Evolutionary conservation across 2,329 filamentous ascomycete genomes (phyloP).

Genomic region (Fusarium udum): DNA sequence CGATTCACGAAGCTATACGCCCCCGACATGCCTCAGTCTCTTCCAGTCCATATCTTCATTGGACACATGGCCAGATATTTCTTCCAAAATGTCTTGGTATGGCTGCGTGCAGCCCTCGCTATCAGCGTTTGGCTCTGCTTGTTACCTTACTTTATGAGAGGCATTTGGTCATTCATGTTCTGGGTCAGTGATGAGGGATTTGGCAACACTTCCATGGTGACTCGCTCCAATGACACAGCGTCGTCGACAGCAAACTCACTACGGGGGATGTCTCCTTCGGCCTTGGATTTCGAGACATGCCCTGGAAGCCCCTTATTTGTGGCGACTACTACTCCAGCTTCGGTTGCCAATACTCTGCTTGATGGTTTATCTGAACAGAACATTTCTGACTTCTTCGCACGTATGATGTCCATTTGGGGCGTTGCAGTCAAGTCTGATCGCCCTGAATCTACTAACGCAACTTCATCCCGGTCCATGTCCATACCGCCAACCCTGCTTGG

Average conservation of each 20-base stretch:
- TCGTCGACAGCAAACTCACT: conserved; percentile 20
- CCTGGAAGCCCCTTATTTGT: conserved; percentile 50
- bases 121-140: conserved; percentile 87
- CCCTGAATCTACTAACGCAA: conserved; percentile 20
- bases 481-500: conserved; percentile 57
- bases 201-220: conserved; percentile 48
- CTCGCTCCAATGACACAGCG: conserved; percentile 39
- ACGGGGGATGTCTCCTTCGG: conserved; percentile 46
- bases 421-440: conserved; percentile 37
- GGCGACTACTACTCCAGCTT: conserved; percentile 46
- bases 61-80: conserved; percentile 80
- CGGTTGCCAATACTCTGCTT: conserved; percentile 45
- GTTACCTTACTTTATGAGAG: conserved; percentile 89
- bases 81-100: conserved; percentile 75
- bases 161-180: conserved; percentile 92
- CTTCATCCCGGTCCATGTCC: conserved; percentile 17
- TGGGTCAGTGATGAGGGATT: conserved; percentile 88
- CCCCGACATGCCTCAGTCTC: conserved; percentile 86
- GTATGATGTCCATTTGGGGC: conserved; percentile 45
- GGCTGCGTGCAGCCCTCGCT: conserved; percentile 82
- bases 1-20: conserved; percentile 98
- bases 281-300: conserved; percentile 45
- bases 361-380: conserved; percentile 45
- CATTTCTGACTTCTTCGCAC: conserved; percentile 47
- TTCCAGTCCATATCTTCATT: conserved; percentile 84